phyloP scores from a whole-genome alignment of 768 basidiomycete species.

The Auriculariales sp. region DNA sequence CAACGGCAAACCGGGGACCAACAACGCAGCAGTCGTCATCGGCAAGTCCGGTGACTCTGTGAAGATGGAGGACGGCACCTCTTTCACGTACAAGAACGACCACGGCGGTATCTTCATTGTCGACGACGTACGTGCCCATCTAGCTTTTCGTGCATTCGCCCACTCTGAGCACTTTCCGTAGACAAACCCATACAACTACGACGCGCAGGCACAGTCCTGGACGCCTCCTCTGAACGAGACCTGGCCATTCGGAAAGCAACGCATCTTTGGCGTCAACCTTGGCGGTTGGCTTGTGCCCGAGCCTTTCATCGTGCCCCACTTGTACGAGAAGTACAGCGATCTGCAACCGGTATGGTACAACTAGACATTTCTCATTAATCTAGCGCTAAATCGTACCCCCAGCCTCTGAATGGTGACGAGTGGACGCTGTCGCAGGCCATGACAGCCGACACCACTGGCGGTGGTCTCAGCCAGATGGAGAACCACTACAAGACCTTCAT shows the following conservation, averaged over 20 bases:
- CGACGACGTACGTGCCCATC: conserved; percentile 56
- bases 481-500: conserved; percentile 92
- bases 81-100: conserved; percentile 65
- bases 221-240: conserved; percentile 71
- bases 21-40: conserved; percentile 23
- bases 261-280: conserved; percentile 59
- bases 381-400: too few species aligned
- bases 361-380: too few species aligned
- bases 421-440: conserved; percentile 67
- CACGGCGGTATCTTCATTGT: conserved; percentile 87
- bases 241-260: conserved; percentile 64
- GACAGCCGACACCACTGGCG: conserved; percentile 51
- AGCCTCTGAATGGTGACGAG: conserved; percentile 52
- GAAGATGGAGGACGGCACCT: conserved; percentile 69
- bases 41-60: conserved; percentile 73
- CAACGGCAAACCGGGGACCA: conserved; percentile 9
- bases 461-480: conserved; percentile 56
- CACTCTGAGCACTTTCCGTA: too few species aligned
- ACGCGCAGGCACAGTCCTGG: conserved; percentile 71
- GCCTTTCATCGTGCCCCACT: conserved; percentile 54
- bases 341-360: too few species aligned
- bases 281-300: conserved; percentile 88
- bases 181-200: conserved; percentile 73
- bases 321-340: conserved; percentile 53
- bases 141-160: too few species aligned